Conservation (phyloP, 306 rosid species). For the Malus asiatica region DNA sequence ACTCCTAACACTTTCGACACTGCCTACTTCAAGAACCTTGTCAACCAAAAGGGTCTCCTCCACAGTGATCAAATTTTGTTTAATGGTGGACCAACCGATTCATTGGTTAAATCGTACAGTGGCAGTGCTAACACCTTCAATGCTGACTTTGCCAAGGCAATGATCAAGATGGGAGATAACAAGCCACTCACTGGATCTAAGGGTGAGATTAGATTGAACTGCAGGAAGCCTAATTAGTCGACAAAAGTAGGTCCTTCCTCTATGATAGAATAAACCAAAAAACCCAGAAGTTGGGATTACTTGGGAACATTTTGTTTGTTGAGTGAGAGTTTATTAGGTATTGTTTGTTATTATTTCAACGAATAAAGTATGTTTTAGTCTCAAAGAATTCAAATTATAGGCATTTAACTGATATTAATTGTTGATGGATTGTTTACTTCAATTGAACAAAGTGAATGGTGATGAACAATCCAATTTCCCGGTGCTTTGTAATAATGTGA, state of each 20-base stretch:
- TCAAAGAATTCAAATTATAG: background rate
- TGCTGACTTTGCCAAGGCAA: conserved; percentile 48
- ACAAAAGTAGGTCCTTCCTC: background rate
- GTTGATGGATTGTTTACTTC: no score
- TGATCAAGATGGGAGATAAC: conserved; percentile 74
- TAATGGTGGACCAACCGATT: conserved; percentile 66
- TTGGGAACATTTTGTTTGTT: background rate
- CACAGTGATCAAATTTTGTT: conserved; percentile 61
- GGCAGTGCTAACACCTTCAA: conserved; percentile 21
- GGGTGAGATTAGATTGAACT: conserved; percentile 71
- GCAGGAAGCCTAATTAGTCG: conserved; percentile 34
- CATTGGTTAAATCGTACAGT: conserved; percentile 46
- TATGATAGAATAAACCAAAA: background rate
- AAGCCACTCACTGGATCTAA: conserved; percentile 60
- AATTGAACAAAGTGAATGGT: no score
- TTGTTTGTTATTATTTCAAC: background rate
- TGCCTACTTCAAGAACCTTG: conserved; percentile 51
- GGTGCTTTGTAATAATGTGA: background rate
- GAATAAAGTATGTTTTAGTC: background rate
- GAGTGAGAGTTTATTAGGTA: background rate
- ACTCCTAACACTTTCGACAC: conserved; percentile 55
- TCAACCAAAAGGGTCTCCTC: conserved; percentile 55
- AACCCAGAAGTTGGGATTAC: background rate
- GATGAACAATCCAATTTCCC: no score
- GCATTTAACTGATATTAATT: no score